Percentiles rank a stretch among this genome's conserved stretches.
Conservation (phyloP, 805 yeast genomes). For the Saturnispora sanitii region DNA sequence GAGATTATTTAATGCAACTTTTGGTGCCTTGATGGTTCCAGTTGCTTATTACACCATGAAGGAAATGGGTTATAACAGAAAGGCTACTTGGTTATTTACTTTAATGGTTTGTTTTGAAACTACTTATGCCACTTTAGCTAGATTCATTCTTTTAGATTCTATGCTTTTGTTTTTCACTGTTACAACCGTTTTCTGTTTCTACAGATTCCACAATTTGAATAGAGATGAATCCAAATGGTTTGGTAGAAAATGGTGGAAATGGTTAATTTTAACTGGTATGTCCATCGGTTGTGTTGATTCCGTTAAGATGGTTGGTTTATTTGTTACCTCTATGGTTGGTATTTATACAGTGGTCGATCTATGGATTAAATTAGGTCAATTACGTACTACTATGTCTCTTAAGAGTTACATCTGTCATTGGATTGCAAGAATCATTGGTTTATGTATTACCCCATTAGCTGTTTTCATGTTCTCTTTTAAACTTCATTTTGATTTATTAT, state of each 20-base stretch:
- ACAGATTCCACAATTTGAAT: constrained; percentile 58
- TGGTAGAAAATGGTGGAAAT: constrained; percentile 82
- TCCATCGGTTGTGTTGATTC: constrained; percentile 84
- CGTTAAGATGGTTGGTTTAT: constrained; percentile 94
- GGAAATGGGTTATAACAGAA: constrained; percentile 60
- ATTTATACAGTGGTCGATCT: constrained; percentile 81
- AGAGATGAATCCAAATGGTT: constrained; percentile 39
- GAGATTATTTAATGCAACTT: constrained; percentile 80
- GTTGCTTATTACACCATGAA: constrained; percentile 75
- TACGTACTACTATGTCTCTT: constrained; percentile 25
- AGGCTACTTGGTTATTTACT: constrained; percentile 69
- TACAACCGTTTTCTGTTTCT: constrained; percentile 65
- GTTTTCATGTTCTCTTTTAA: constrained; percentile 69
- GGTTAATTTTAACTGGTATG: constrained; percentile 79
- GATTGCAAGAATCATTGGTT: constrained; percentile 50
- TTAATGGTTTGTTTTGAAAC: constrained; percentile 75
- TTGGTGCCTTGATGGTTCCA: constrained; percentile 79
- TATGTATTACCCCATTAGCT: constrained; percentile 62
- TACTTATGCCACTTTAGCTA: constrained; percentile 75
- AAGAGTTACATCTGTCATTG: constrained; percentile 51
- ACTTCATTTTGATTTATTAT: constrained; percentile 67
- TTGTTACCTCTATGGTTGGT: constrained; percentile 83
- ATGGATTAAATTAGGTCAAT: constrained; percentile 81
- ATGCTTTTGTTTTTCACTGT: constrained; percentile 84
- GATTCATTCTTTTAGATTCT: constrained; percentile 85